phyloP scores from a whole-genome alignment of 2,329 filamentous ascomycete species.

The Epichloe gansuensis region DNA sequence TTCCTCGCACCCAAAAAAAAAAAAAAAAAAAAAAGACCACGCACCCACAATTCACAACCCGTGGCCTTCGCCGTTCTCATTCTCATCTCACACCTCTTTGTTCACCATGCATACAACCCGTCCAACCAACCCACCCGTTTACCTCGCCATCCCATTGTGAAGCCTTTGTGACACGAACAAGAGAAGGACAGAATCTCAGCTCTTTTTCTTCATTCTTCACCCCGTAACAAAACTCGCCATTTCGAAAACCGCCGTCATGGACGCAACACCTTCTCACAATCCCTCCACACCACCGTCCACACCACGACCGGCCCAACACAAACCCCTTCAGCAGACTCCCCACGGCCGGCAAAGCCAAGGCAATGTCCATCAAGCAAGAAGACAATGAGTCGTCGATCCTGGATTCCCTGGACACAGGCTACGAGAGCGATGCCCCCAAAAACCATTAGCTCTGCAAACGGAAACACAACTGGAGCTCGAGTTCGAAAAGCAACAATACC shows the following conservation, averaged over 20 bases:
- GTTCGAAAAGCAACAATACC: conserved; percentile 28
- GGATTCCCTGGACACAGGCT: conserved; percentile 5
- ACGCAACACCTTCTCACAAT: neutral
- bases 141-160: neutral
- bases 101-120: neutral
- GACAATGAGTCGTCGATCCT: neutral
- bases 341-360: neutral
- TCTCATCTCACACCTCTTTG: neutral
- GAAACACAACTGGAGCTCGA: conserved; percentile 24
- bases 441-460: neutral
- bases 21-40: neutral
- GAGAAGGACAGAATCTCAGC: neutral
- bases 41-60: neutral
- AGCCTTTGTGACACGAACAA: neutral
- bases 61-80: neutral
- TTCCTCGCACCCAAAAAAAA: neutral
- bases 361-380: conserved; percentile 3
- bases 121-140: neutral
- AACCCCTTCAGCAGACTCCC: neutral
- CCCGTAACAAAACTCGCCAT: neutral
- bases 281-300: neutral
- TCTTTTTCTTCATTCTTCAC: fast-evolving
- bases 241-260: neutral
- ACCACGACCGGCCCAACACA: neutral
- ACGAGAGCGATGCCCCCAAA: conserved; percentile 3